phyloP scores from a whole-genome alignment of 169 alveolate genomes.

The Prorocentrum cordatum region DNA sequence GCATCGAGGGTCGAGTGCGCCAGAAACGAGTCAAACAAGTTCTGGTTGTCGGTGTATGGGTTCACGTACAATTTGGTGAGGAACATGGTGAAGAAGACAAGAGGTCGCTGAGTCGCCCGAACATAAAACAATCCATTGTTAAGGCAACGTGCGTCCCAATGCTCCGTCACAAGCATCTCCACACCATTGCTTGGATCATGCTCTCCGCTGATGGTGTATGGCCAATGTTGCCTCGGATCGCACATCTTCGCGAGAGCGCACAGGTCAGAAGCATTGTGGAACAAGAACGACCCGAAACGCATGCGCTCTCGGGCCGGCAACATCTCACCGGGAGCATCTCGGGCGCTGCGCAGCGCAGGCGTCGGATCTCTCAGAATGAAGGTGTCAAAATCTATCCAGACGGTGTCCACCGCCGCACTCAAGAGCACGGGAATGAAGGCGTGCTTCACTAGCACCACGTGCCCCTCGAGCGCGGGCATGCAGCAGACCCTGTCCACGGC shows the following conservation, averaged over 20 bases:
- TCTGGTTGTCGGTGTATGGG: slow-evolving; percentile 65
- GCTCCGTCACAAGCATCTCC: slow-evolving; percentile 49
- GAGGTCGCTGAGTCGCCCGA: slow-evolving; percentile 29
- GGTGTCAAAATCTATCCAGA: slow-evolving; percentile 63
- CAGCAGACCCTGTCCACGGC: not conserved
- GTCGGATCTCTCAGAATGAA: slow-evolving; percentile 11
- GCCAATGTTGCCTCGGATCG: slow-evolving; percentile 52
- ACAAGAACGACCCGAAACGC: slow-evolving; percentile 54
- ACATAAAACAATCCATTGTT: slow-evolving; percentile 58
- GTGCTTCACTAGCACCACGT: slow-evolving; percentile 34
- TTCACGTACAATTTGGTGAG: slow-evolving; percentile 20
- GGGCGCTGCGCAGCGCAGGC: too few relatives aligned
- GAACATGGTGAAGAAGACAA: slow-evolving; percentile 22
- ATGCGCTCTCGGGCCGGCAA: too few relatives aligned
- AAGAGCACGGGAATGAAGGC: slow-evolving; percentile 31
- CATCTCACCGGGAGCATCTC: not conserved
- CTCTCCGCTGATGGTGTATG: not conserved
- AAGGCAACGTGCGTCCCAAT: slow-evolving; percentile 65
- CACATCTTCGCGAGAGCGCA: slow-evolving; percentile 55
- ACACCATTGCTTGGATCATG: too few relatives aligned
- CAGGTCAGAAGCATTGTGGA: slow-evolving; percentile 19
- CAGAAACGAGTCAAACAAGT: slow-evolving; percentile 21
- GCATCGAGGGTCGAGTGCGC: slow-evolving; percentile 54
- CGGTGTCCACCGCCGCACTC: slow-evolving; percentile 57
- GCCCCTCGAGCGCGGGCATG: not conserved